These are phyloP conservation scores for Parachlorella kessleri DNA, from an alignment of 139 green algal genomes.

Conservation along the genomic window DNA sequence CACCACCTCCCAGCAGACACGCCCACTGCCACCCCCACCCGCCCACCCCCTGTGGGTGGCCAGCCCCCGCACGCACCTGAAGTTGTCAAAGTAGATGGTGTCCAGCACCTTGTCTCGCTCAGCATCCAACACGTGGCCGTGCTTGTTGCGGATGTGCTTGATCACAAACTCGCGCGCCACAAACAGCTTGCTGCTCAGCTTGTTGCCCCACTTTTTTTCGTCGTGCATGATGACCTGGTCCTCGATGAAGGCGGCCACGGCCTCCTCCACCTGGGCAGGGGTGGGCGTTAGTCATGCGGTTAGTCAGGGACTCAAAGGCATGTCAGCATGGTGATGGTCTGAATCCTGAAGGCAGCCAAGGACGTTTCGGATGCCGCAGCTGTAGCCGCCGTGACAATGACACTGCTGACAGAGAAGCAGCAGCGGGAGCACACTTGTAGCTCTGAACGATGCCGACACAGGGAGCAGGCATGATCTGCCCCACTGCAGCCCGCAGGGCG, in stretches of 20 bases:
- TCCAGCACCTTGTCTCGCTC: constrained; percentile 52
- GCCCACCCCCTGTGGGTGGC: neutral
- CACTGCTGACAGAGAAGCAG: neutral
- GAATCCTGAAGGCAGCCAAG: too few species aligned
- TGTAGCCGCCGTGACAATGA: neutral
- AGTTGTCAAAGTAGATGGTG: constrained; percentile 45
- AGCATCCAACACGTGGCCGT: constrained; percentile 66
- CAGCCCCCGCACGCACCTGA: constrained; percentile 13
- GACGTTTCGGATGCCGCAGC: too few species aligned
- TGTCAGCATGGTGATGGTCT: neutral
- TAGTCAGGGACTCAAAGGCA: too few species aligned
- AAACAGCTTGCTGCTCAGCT: constrained; percentile 77
- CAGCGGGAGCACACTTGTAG: too few species aligned
- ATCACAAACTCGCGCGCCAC: constrained; percentile 86
- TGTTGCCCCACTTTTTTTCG: constrained; percentile 89
- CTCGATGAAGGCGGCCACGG: constrained; percentile 71
- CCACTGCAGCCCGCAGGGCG: too few species aligned
- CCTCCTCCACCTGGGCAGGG: constrained; percentile 61
- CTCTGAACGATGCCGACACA: too few species aligned
- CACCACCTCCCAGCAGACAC: neutral
- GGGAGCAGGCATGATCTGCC: too few species aligned
- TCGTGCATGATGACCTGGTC: constrained; percentile 68
- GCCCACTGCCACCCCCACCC: neutral
- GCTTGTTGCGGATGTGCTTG: constrained; percentile 91
- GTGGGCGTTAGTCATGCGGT: too few species aligned